These are phyloP conservation scores for Cryptococcus wingfieldii DNA, from an alignment of 1,284 basidiomycete species.

Conservation along the genomic window DNA sequence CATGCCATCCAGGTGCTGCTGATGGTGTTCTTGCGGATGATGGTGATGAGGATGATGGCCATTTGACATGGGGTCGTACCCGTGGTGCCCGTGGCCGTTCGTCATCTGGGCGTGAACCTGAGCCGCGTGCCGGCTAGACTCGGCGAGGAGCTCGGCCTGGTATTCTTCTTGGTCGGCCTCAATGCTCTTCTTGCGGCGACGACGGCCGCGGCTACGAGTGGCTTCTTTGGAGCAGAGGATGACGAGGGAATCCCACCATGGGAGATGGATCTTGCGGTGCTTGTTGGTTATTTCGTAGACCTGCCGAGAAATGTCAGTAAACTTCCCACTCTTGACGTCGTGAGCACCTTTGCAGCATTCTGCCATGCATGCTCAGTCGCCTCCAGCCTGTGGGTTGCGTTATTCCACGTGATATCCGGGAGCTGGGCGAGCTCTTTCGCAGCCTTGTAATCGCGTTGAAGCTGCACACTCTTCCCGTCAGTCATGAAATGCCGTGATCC, in stretches of 20 bases:
- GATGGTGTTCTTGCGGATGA: neutral
- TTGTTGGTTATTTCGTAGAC: conserved; percentile 28
- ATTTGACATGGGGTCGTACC: neutral
- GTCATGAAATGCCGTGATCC: neutral
- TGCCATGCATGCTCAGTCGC: conserved; percentile 33
- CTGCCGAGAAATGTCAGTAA: neutral
- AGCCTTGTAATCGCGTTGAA: conserved; percentile 41
- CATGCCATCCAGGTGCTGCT: neutral
- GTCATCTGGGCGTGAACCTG: neutral
- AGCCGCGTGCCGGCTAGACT: neutral
- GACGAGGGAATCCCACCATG: conserved; percentile 31
- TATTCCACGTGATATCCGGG: conserved; percentile 34
- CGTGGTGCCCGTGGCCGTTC: neutral
- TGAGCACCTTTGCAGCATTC: conserved; percentile 26
- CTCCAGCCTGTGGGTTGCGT: conserved; percentile 19
- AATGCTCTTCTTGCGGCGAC: neutral
- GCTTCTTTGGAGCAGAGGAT: conserved; percentile 26
- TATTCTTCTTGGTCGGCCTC: neutral
- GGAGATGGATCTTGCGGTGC: conserved; percentile 36
- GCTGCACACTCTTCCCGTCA: conserved; percentile 4
- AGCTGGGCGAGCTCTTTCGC: conserved; percentile 32
- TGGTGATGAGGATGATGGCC: conserved; percentile 1
- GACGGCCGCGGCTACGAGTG: neutral
- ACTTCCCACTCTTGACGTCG: neutral
- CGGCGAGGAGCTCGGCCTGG: neutral